Percentiles rank a stretch among this genome's conserved stretches.
These are phyloP conservation scores for Filobasidium floriforme DNA, from an alignment of 768 basidiomycete species.

Conservation along the genomic window DNA sequence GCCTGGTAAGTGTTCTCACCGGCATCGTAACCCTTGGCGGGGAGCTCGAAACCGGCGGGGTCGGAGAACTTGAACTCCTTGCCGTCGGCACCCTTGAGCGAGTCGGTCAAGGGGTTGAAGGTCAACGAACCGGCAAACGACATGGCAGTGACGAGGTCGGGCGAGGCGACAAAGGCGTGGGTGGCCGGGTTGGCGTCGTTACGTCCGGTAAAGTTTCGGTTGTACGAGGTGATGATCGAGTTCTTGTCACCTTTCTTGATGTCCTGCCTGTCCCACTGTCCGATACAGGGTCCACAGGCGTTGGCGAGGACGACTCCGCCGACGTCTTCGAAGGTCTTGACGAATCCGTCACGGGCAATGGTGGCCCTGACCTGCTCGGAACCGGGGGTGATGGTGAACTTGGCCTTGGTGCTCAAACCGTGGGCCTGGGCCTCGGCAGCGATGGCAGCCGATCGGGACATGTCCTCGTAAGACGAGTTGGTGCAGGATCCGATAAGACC, in stretches of 20 bases:
- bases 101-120: constrained; percentile 94
- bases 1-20: constrained; percentile 96
- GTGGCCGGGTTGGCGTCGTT: constrained; percentile 99
- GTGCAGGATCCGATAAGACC: constrained; percentile 98
- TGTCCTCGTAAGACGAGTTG: constrained; percentile 99
- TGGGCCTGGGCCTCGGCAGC: constrained; percentile 79
- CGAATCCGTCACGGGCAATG: constrained; percentile 90
- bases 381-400: constrained; percentile 97
- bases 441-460: constrained; percentile 94
- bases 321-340: constrained; percentile 72
- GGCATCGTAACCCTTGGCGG: constrained; percentile 89
- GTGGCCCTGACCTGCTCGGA: constrained; percentile 98
- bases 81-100: constrained; percentile 79
- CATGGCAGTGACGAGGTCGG: constrained; percentile 82
- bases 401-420: constrained; percentile 79
- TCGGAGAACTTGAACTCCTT: constrained; percentile 95
- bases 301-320: constrained; percentile 95
- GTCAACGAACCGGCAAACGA: constrained; percentile 86
- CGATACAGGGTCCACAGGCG: constrained; percentile 98
- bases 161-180: constrained; percentile 53
- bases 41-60: constrained; percentile 84
- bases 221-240: constrained; percentile 99
- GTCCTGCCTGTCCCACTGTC: constrained; percentile 96
- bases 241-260: constrained; percentile 94
- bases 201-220: constrained; percentile 99